phyloP scores from a whole-genome alignment of 108 stramenopile genomes.

The Poteriospumella lacustris region DNA sequence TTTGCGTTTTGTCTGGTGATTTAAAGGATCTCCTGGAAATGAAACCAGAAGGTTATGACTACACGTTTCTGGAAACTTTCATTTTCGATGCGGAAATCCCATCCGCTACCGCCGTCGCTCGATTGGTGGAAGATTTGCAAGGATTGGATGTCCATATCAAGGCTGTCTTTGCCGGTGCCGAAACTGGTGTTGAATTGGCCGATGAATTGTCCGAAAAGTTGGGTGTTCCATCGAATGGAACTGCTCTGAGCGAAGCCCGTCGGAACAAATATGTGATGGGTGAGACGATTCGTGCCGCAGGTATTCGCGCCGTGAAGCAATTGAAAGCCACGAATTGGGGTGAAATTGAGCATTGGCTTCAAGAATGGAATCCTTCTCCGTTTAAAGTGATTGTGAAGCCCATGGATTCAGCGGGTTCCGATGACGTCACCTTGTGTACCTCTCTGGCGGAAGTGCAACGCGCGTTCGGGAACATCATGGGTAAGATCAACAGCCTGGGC shows the following conservation, averaged over 20 bases:
- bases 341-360: conserved; percentile 70
- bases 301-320: conserved; percentile 77
- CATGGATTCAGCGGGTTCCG: conserved; percentile 80
- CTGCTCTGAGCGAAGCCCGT: conserved; percentile 65
- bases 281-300: conserved; percentile 68
- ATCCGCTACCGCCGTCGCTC: neutral
- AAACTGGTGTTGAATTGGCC: conserved; percentile 54
- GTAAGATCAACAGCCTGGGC: conserved; percentile 73
- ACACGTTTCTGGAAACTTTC: conserved; percentile 26
- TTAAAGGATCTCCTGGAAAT: conserved; percentile 27
- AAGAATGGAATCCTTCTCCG: conserved; percentile 54
- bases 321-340: conserved; percentile 60
- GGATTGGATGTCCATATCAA: conserved; percentile 1
- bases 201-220: conserved; percentile 48
- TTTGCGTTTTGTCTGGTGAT: conserved; percentile 12
- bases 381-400: conserved; percentile 88
- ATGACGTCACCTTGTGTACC: conserved; percentile 85
- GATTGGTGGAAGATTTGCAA: neutral
- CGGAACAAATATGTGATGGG: conserved; percentile 85
- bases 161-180: conserved; percentile 50
- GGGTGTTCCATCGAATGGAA: conserved; percentile 73
- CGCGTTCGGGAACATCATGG: conserved; percentile 76
- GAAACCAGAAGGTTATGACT: conserved; percentile 31
- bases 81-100: conserved; percentile 1
- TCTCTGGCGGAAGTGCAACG: conserved; percentile 75